phyloP scores from a whole-genome alignment of 2,329 filamentous ascomycete genomes.

The Hymenoscyphus albidus region DNA sequence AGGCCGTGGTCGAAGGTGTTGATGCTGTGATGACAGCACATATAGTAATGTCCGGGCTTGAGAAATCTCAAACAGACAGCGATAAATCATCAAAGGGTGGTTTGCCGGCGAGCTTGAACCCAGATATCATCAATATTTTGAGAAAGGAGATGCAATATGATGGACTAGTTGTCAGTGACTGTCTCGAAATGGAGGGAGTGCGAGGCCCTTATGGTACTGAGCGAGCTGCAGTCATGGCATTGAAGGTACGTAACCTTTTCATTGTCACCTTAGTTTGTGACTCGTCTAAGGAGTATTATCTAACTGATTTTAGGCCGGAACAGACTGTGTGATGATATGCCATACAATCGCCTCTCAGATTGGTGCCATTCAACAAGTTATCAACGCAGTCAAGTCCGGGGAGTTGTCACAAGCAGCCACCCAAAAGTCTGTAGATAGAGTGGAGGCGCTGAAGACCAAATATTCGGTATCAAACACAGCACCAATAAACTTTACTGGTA shows the following conservation, averaged over 20 bases:
- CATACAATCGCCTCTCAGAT: constrained; percentile 42
- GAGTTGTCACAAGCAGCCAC: constrained; percentile 34
- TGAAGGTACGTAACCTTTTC: constrained; percentile 30
- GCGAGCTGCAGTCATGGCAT: constrained; percentile 39
- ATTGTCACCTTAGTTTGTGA: not conserved
- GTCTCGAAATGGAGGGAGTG: constrained; percentile 44
- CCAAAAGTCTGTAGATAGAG: constrained; percentile 36
- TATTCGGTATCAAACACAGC: constrained; percentile 25
- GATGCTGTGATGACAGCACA: constrained; percentile 45
- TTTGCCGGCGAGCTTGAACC: constrained; percentile 41
- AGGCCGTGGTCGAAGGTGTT: constrained; percentile 40
- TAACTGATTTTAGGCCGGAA: constrained; percentile 35
- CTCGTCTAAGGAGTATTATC: not conserved
- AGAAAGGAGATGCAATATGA: constrained; percentile 42
- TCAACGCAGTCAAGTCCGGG: constrained; percentile 37
- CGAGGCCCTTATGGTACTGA: constrained; percentile 40
- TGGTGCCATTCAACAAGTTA: constrained; percentile 39
- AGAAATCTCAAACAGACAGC: constrained; percentile 7
- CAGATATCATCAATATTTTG: constrained; percentile 37
- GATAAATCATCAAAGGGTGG: constrained; percentile 19
- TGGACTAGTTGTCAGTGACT: constrained; percentile 43
- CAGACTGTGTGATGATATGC: constrained; percentile 44
- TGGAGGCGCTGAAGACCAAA: constrained; percentile 37
- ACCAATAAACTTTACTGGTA: constrained; percentile 31
- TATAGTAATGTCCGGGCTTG: constrained; percentile 39